A percentile compares a stretch with the other conserved stretches of the same genome.
Evolutionary conservation across 2,329 filamentous ascomycete genomes (phyloP).

Genomic region (Monosporascus sp.): DNA sequence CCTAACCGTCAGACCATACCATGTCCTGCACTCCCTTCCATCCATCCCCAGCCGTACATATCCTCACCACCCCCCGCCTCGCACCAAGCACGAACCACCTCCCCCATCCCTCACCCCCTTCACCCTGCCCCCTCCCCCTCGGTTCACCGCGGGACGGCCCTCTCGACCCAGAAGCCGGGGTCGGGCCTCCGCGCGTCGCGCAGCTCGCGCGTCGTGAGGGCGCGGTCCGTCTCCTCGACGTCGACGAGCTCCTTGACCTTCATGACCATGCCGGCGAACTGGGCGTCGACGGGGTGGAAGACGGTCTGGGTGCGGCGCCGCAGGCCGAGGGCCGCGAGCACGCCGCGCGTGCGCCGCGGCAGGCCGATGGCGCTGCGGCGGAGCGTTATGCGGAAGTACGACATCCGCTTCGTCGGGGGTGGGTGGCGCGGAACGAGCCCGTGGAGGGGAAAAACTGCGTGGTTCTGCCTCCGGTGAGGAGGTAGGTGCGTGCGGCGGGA

Average conservation of each 20-base stretch:
- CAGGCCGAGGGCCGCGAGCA: slow-evolving; percentile 79
- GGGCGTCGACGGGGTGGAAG: slow-evolving; percentile 77
- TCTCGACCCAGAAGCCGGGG: slow-evolving; percentile 76
- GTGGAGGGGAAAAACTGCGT: too few species aligned
- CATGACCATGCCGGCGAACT: slow-evolving; percentile 86
- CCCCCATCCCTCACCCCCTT: neutral
- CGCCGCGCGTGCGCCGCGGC: slow-evolving; percentile 70
- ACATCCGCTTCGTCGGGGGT: slow-evolving; percentile 41
- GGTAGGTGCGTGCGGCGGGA: too few species aligned
- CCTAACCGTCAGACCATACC: too few species aligned
- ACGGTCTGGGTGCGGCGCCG: slow-evolving; percentile 81
- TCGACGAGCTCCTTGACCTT: slow-evolving; percentile 88
- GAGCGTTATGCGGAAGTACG: slow-evolving; percentile 87
- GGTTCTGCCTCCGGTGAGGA: too few species aligned
- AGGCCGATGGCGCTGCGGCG: slow-evolving; percentile 87
- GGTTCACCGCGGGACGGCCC: slow-evolving; percentile 29
- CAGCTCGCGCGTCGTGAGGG: slow-evolving; percentile 62
- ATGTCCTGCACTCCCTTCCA: too few species aligned
- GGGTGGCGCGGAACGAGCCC: too few species aligned
- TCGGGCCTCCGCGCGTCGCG: slow-evolving; percentile 69
- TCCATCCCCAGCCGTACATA: too few species aligned
- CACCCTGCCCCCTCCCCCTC: neutral
- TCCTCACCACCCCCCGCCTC: too few species aligned
- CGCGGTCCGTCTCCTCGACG: slow-evolving; percentile 68
- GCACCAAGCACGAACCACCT: too few species aligned